These are phyloP conservation scores for Colletotrichum zoysiae DNA, from an alignment of 2,329 filamentous ascomycete species.

Conservation along the genomic window DNA sequence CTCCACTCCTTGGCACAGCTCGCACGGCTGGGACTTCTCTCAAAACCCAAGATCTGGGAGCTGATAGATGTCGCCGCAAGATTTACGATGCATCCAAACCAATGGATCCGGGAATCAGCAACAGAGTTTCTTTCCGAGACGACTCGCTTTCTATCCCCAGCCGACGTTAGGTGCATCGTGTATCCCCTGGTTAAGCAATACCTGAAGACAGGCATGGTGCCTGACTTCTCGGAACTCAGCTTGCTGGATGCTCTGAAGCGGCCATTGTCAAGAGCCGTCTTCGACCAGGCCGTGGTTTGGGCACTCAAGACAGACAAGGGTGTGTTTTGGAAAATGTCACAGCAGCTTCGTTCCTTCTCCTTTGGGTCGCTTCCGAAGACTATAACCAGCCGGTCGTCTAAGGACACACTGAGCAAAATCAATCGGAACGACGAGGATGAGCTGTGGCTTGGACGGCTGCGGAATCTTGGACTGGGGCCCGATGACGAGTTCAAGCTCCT, in stretches of 20 bases:
- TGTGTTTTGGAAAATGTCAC: conserved; percentile 86
- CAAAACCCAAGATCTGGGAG: conserved; percentile 87
- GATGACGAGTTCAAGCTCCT: conserved; percentile 94
- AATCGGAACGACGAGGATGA: conserved; percentile 92
- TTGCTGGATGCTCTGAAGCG: conserved; percentile 87
- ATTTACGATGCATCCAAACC: conserved; percentile 93
- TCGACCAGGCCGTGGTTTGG: conserved; percentile 90
- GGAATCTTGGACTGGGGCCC: conserved; percentile 82
- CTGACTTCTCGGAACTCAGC: conserved; percentile 76
- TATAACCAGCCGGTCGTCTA: conserved; percentile 66
- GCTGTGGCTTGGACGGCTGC: conserved; percentile 87
- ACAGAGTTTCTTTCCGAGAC: conserved; percentile 85
- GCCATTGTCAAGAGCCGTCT: conserved; percentile 81
- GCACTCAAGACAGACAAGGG: conserved; percentile 84
- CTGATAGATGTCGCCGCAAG: conserved; percentile 84
- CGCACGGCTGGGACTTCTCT: conserved; percentile 88
- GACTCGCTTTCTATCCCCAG: conserved; percentile 79
- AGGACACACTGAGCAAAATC: conserved; percentile 73
- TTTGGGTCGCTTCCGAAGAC: conserved; percentile 72
- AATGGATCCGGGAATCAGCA: conserved; percentile 94
- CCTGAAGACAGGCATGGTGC: conserved; percentile 77
- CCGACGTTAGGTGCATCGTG: conserved; percentile 87
- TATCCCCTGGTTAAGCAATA: conserved; percentile 85
- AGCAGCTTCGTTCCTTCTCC: conserved; percentile 72
- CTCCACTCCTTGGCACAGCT: conserved; percentile 89